Base-by-base conservation (phyloP, 2,329 filamentous ascomycete species). In the Dactylellina sp. region DNA sequence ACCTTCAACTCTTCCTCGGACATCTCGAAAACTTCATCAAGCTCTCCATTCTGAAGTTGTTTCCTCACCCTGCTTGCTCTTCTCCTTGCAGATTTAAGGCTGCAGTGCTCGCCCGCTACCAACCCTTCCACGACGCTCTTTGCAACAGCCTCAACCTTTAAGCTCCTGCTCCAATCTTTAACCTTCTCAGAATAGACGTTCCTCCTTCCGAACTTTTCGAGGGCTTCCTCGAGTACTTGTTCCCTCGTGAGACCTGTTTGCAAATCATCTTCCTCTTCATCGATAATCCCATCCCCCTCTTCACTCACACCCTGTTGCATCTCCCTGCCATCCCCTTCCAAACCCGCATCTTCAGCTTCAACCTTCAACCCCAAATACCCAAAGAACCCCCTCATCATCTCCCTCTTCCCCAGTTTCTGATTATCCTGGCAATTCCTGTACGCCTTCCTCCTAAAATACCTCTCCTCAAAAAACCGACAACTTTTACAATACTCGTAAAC, bases 401-500 rank as follows among this genome's bases (percentile, higher is more conserved):
- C 75, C 66, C 79, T 80, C 57, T 80, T 82, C 53, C 24, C 56
- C 42, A 62, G n/a, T 16, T 74, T 74, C n/a, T 35, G 61, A 35
- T 55, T 28, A 62, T 74, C 74, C 7, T 80, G 77, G 56, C 78
- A 71, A 62, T 78, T 75, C 68, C 55, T 53, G 25, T 37, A 74
- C 55, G 20, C 70, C 25, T 78, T 61, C 25, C 61, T 52, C 7
- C 47, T 44, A 55, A 80, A 76, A 0, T 82, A 78, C 0, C 79
- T 75, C 0, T 84, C 81, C 56, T 82, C 84, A 78, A 92, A 89
- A 77, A 92, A 83, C 0, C 85, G 83, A 75, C 87, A 89, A 0
- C 80, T 80, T 1, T 85, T 81, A 0, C 85, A 83, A 82, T 89
- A 93, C 16, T 85, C 82, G 79, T 87, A 93, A 77, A 93, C 80